Evolutionary conservation across 495 filamentous ascomycete species (phyloP), one percentile per base, ranked within the genome.

Genomic region (Parmelia sp.): DNA sequence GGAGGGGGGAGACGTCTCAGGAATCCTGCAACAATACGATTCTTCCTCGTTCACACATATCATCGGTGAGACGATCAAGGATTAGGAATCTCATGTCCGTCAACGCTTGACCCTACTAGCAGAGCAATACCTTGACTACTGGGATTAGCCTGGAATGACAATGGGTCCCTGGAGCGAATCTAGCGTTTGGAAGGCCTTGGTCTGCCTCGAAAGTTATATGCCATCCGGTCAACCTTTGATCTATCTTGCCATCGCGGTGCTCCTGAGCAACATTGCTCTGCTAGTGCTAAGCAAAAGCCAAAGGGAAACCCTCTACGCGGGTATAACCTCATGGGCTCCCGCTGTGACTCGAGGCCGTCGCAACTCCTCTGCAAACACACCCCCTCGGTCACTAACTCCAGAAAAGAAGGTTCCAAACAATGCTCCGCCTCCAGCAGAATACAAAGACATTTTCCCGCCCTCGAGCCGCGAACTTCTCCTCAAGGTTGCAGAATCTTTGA

Each of bases 311-410:
- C 58, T 75, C 11, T 45, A 65, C n/a, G 56, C 61, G 29, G 62
- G 59, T 23, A 47, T 74, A 57, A 70, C 42, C 31, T 69, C 35
- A 25, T 60, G 40, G 65, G 49, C 68, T 53, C 73, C 17, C 40
- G 67, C 3, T 39, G 69, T 45, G 58, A 66, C 69, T 67, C 77
- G 66, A 65, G 69, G 64, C 65, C 78, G 71, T 69, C 74, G 58
- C 67, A 68, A 65, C 45, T 79, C 72, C 61, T 75, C 67, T 63
- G 72, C 85, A 25, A 77, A 72, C 61, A 86, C 82, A 25, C 83
- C 85, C 49, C 83, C 84, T 35, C 80, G 79, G 25, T 84, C 84
- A 0, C 64, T 85, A 36, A 85, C 85, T 2, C 84, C 83, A 9
- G 76, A 78, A 29, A 80, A 80, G 53, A 78, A 76, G 58, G 62